phyloP scores from a whole-genome alignment of 805 yeast species.

The Yarrowia sp. region DNA sequence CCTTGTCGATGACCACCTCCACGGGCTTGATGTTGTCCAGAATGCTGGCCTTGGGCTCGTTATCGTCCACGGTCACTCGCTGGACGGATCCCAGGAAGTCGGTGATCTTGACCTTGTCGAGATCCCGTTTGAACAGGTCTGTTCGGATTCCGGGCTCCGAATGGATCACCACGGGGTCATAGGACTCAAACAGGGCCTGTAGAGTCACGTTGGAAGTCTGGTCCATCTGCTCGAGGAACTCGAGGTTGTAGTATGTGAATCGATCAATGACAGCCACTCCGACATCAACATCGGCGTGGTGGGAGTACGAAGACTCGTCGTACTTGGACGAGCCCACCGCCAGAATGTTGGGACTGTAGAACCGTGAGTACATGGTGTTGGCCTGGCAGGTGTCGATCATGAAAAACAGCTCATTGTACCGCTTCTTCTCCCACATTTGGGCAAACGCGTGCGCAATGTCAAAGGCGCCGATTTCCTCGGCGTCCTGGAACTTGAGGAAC shows the following conservation, averaged over 20 bases:
- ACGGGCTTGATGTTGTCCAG: slow-evolving; percentile 21
- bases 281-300: slow-evolving; percentile 91
- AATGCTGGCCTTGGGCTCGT: slow-evolving; percentile 6
- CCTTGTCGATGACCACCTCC: slow-evolving; percentile 19
- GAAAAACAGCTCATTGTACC: slow-evolving; percentile 93
- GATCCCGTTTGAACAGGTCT: slow-evolving; percentile 73
- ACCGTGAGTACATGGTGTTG: slow-evolving; percentile 92
- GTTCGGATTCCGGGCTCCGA: slow-evolving; percentile 93
- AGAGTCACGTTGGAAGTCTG: slow-evolving; percentile 77
- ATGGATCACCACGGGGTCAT: slow-evolving; percentile 83
- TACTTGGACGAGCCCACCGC: slow-evolving; percentile 90
- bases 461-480: slow-evolving; percentile 94
- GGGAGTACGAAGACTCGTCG: slow-evolving; percentile 92
- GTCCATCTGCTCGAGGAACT: slow-evolving; percentile 81
- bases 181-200: slow-evolving; percentile 83
- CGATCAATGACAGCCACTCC: slow-evolving; percentile 98
- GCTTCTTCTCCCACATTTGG: slow-evolving; percentile 94
- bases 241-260: slow-evolving; percentile 90
- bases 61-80: slow-evolving; percentile 69
- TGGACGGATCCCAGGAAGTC: slow-evolving; percentile 96
- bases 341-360: slow-evolving; percentile 89
- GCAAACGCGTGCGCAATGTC: slow-evolving; percentile 97
- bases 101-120: slow-evolving; percentile 75
- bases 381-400: slow-evolving; percentile 99
- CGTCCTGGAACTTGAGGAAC: slow-evolving; percentile 96